Evolutionary conservation across 2,329 filamentous ascomycete genomes (phyloP), one percentile per base, ranked within the genome.

Genomic region (Pestalotiopsis sp.): DNA sequence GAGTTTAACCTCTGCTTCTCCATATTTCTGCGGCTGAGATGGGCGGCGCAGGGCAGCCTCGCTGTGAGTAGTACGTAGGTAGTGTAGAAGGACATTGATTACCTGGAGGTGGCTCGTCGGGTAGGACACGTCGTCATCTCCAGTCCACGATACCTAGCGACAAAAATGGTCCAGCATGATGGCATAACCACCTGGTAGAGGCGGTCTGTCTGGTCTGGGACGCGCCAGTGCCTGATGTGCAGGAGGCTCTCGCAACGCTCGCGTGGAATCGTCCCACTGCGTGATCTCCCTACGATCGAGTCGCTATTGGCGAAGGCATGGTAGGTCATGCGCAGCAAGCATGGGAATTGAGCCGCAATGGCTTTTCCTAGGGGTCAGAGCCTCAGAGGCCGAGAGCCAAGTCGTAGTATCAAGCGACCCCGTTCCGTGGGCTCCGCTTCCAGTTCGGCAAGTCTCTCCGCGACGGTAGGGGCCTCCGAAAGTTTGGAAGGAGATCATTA

Each of bases 381-480:
- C 6, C 41, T 49, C 41, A 49, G 45, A 66, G 20, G 64, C 45
- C 39, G 57, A 63, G 31, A 31, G 27, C 27, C 27, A 31, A 31
- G 27, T 31, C 27, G 27, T 9, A 31, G 14, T n/a, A 52, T 52
- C 45, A n/a, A 52, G 17, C 45, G 45, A 52, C 45, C 20, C 45
- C 45, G 20, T 9, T 52, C 17, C 45, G 3, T 52, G 17, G 45
- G 45, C 45, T 52, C 45, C 56, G 66, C 63, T 39, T 63, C 66
- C 23, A 63, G 36, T 65, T 61, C 68, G 68, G 68, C 64, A 66
- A 36, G 27, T 12, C 57, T 66, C 66, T 66, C 68, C 68, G 66
- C 66, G 62, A 62, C 59, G 63, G 63, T 56, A 70, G 71, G 72
- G 67, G 39, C 17, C 45, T 52, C 68, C 68, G 59, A 65, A 64